A percentile compares a stretch with the other conserved stretches of the same genome.
Evolutionary conservation across 345 rosid species (phyloP).

Genomic region (Populus euphratica): DNA sequence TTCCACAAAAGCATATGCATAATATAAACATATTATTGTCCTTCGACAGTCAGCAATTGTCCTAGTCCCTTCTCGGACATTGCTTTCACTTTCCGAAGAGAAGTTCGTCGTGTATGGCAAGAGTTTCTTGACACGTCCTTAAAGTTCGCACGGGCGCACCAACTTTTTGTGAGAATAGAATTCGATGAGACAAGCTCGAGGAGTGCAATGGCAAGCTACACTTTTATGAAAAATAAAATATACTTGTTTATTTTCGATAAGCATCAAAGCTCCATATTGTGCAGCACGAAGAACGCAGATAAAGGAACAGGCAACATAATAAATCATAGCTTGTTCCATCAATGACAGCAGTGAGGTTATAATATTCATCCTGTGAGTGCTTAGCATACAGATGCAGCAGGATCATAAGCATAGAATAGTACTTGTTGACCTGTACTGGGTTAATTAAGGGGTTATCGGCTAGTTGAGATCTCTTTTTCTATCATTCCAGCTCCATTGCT

Average conservation of each 20-base stretch:
- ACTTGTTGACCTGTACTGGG: neutral
- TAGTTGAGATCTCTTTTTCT: neutral
- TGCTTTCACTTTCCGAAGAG: neutral
- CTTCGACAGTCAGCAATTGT: neutral
- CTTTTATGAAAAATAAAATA: neutral
- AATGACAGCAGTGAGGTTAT: neutral
- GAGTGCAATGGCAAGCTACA: slow-evolving; percentile 21
- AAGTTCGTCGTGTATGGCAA: neutral
- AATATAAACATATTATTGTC: neutral
- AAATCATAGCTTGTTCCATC: neutral
- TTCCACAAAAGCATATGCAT: neutral
- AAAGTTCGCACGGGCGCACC: neutral
- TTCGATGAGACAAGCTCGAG: slow-evolving; percentile 10
- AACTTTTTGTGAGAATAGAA: neutral
- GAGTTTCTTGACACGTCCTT: slow-evolving; percentile 14
- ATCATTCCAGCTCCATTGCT: neutral
- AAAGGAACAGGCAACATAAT: neutral
- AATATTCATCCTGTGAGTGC: neutral
- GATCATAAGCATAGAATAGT: neutral
- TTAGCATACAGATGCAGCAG: neutral
- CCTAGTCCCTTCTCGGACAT: neutral
- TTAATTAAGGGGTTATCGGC: too few relatives aligned
- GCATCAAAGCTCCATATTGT: neutral
- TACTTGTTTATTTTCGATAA: neutral
- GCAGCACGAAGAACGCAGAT: neutral